Evolutionary conservation across 495 filamentous ascomycete genomes (phyloP).

Genomic region (Penicillium coffeae): DNA sequence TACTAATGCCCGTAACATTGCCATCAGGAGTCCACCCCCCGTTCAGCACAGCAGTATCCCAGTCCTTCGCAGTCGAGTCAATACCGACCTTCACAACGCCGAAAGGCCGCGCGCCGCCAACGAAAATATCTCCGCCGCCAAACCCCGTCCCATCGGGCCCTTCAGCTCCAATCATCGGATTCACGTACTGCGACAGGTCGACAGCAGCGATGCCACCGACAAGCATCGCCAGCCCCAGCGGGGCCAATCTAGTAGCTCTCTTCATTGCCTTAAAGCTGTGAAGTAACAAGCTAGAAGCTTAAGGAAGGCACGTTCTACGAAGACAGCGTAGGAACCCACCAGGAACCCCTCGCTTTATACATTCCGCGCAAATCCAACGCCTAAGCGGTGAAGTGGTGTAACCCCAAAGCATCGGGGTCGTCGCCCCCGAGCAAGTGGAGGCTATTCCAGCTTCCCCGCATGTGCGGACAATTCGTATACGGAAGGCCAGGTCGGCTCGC

Average conservation of each 20-base stretch:
- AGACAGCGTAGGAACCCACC: too few species aligned
- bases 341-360: too few species aligned
- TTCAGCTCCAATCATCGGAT: slow-evolving; percentile 36
- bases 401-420: too few species aligned
- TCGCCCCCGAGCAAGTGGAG: too few species aligned
- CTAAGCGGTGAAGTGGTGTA: too few species aligned
- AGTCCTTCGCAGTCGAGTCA: slow-evolving; percentile 54
- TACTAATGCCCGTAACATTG: slow-evolving; percentile 58
- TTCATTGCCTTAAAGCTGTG: background rate
- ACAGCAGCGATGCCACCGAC: slow-evolving; percentile 3
- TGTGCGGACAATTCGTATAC: background rate
- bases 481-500: background rate
- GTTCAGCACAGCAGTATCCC: slow-evolving; percentile 40
- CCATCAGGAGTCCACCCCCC: slow-evolving; percentile 59
- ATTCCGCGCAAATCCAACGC: too few species aligned
- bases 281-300: too few species aligned
- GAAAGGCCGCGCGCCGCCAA: slow-evolving; percentile 60
- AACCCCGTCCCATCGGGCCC: slow-evolving; percentile 30
- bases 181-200: slow-evolving; percentile 48
- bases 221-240: slow-evolving; percentile 1
- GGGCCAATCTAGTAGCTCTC: background rate
- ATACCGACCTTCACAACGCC: slow-evolving; percentile 66
- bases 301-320: too few species aligned
- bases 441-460: too few species aligned
- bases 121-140: slow-evolving; percentile 64